A percentile compares a stretch with the other conserved stretches of the same genome.
Conservation (phyloP, 1,284 basidiomycete species). For the Cutaneotrichosporon arboriforme region DNA sequence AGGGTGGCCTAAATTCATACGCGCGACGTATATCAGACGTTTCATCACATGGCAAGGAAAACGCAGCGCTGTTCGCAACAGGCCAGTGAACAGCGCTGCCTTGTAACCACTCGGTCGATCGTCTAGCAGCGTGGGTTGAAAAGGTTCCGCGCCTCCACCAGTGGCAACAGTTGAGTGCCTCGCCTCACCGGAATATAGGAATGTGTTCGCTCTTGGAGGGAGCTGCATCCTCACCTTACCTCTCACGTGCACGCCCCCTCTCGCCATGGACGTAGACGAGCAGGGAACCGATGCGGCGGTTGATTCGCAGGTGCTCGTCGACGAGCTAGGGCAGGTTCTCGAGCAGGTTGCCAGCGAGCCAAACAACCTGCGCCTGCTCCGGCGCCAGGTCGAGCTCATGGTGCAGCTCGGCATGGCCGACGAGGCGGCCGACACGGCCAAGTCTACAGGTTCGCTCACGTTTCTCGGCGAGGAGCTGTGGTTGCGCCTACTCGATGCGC, state of each 20-base stretch:
- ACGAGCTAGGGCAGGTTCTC: conserved; percentile 27
- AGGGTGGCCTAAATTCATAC: too few species aligned
- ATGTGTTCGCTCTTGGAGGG: too few species aligned
- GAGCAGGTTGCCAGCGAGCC: conserved; percentile 25
- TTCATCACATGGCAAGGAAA: too few species aligned
- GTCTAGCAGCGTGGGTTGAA: background rate
- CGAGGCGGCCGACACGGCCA: conserved; percentile 21
- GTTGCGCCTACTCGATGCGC: conserved; percentile 28
- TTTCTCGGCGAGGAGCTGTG: conserved; percentile 38
- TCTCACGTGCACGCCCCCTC: background rate
- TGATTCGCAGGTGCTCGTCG: conserved; percentile 11
- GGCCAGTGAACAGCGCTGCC: too few species aligned
- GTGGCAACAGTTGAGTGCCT: background rate
- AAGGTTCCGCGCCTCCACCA: background rate
- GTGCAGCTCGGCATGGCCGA: conserved; percentile 20
- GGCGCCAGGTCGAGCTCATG: conserved; percentile 32
- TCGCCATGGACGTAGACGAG: conserved; percentile 1
- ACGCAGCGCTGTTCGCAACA: too few species aligned
- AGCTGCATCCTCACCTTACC: background rate
- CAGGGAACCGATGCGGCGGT: background rate
- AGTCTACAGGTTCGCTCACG: conserved; percentile 15
- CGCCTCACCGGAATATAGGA: too few species aligned
- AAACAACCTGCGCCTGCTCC: conserved; percentile 28
- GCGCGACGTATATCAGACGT: too few species aligned
- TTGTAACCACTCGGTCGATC: too few species aligned